Evolutionary conservation across 768 basidiomycete species (phyloP), one percentile per base, ranked within the genome.

Genomic region (Naganishia onofrii): DNA sequence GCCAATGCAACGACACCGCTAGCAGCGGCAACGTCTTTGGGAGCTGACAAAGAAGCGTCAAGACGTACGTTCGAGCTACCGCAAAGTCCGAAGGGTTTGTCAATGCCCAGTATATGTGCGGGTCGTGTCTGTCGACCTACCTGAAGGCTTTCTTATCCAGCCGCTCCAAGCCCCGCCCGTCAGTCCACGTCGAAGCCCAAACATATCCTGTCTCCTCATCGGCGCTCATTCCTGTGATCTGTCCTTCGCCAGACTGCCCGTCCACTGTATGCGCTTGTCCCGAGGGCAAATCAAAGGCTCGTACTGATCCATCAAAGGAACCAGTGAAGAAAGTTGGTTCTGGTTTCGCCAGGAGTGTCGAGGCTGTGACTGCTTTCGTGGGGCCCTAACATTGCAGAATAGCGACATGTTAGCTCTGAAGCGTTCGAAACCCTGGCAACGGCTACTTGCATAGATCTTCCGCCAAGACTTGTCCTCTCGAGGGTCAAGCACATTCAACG

Each of bases 401-500:
- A 77, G 8, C 7, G 34, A 2, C 19, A 28, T 5, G 34, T 66
- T 19, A 66, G 48, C 10, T 13, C 46, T 15, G 1, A 29, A 5
- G 2, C 6, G 5, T 42, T 29, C 8, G 10, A 8, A 8, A 6
- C 15, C 17, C n/a, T 29, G 28, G 13, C n/a, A 2, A 10, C 10
- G 3, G 15, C 31, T 26, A 77, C 85, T 36, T 76, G 89, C 92
- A 70, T 84, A 84, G 63, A 92, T 80, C 13, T 90, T 78, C 21
- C 86, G 86, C 3, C 86, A 81, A 10, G 87, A 87, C 75, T 87
- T 87, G 69, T 85, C 84, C 10, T 83, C 83, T 53, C 93, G 85
- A 29, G 86, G 85, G 78, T 97, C 94, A 77, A 95, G 87, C 19
- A 95, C 78, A 74, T 89, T 91, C 67, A 98, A 83, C 67, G 87